Percentiles rank a stretch among this genome's conserved stretches.
These are phyloP conservation scores for Komagataea norvegica DNA, from an alignment of 1,139 yeast species.

Conservation along the genomic window DNA sequence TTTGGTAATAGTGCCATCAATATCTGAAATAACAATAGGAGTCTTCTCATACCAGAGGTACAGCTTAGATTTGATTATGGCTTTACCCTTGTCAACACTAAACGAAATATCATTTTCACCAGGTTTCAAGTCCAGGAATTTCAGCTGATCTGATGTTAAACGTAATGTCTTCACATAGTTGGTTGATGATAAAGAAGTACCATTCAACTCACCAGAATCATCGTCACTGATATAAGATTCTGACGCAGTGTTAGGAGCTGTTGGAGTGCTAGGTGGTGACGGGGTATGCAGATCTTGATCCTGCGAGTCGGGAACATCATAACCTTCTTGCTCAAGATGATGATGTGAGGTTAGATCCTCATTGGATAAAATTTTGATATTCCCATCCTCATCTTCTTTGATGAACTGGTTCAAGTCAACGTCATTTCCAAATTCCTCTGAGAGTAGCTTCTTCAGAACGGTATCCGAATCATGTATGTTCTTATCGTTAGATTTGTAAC, in stretches of 20 bases:
- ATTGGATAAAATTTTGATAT: conserved; percentile 55
- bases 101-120: conserved; percentile 81
- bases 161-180: conserved; percentile 81
- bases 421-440: conserved; percentile 62
- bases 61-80: conserved; percentile 67
- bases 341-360: conserved; percentile 25
- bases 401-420: conserved; percentile 45
- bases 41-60: conserved; percentile 80
- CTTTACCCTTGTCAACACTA: conserved; percentile 76
- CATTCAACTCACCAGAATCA: conserved; percentile 18
- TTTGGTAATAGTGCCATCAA: conserved; percentile 97
- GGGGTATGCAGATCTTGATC: not conserved
- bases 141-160: conserved; percentile 84
- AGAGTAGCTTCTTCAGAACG: conserved; percentile 63
- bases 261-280: conserved; percentile 3
- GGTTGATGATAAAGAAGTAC: conserved; percentile 18
- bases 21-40: conserved; percentile 94
- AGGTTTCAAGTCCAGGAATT: conserved; percentile 61
- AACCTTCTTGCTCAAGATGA: not conserved
- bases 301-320: too few species aligned
- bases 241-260: conserved; percentile 24
- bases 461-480: conserved; percentile 68
- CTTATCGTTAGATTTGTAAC: conserved; percentile 83
- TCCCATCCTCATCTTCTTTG: conserved; percentile 66
- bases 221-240: conserved; percentile 6